Percentiles rank a stretch among this genome's conserved stretches.
These are phyloP conservation scores for Daldinia childiae DNA, from an alignment of 495 filamentous ascomycete genomes.

Conservation along the genomic window DNA sequence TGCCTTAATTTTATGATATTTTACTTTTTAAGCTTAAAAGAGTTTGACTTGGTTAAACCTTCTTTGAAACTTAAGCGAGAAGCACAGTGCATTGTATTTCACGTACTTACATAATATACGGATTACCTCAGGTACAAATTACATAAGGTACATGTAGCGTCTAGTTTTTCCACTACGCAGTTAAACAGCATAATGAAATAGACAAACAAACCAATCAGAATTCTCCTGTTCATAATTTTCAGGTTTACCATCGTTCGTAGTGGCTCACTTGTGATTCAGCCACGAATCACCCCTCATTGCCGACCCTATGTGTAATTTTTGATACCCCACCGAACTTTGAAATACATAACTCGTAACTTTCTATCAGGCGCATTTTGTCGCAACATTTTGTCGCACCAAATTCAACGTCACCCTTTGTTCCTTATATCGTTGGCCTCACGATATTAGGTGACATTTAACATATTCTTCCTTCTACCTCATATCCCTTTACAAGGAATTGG, in stretches of 20 bases:
- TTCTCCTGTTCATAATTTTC: constrained; percentile 33
- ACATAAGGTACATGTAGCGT: too few relatives aligned
- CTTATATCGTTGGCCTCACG: constrained; percentile 20
- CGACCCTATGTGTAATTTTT: constrained; percentile 38
- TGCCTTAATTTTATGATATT: not conserved
- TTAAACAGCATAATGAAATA: not conserved
- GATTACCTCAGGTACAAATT: not conserved
- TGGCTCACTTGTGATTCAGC: constrained; percentile 29
- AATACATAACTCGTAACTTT: constrained; percentile 8
- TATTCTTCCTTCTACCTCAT: not conserved
- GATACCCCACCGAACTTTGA: constrained; percentile 31
- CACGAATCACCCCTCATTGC: constrained; percentile 33
- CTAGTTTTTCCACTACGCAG: not conserved
- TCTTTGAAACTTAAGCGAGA: too few relatives aligned
- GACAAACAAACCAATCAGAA: constrained; percentile 25
- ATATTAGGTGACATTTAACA: constrained; percentile 1
- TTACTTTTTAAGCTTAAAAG: not conserved
- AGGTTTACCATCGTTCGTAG: constrained; percentile 24
- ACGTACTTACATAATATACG: too few relatives aligned
- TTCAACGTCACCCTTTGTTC: not conserved
- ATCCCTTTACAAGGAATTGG: constrained; percentile 8
- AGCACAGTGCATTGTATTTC: too few relatives aligned
- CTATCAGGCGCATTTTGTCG: constrained; percentile 40
- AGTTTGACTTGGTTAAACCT: not conserved
- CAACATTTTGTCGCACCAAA: not conserved